Percentiles rank a stretch among this genome's conserved stretches.
These are phyloP conservation scores for Botrytis aclada DNA, from an alignment of 2,329 filamentous ascomycete species.

Conservation along the genomic window DNA sequence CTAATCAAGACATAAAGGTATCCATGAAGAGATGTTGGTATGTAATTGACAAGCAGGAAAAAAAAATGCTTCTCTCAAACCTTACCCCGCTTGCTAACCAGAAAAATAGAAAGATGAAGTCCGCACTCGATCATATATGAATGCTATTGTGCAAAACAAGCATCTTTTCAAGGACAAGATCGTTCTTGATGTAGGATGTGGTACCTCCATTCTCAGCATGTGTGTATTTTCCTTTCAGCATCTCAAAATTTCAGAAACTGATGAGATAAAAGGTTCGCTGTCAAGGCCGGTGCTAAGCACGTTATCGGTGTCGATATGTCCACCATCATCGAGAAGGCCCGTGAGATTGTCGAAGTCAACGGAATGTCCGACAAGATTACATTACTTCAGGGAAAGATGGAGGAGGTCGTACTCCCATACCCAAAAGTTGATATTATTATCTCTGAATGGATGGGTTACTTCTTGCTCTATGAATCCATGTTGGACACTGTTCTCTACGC, in stretches of 20 bases:
- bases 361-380: slow-evolving; percentile 96
- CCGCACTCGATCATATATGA: slow-evolving; percentile 92
- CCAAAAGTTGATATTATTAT: slow-evolving; percentile 99
- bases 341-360: slow-evolving; percentile 89
- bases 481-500: slow-evolving; percentile 97
- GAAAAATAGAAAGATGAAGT: slow-evolving; percentile 88
- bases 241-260: not conserved
- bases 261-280: slow-evolving; percentile 73
- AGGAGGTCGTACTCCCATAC: slow-evolving; percentile 90
- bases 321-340: slow-evolving; percentile 97
- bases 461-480: slow-evolving; percentile 98
- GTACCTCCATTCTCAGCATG: slow-evolving; percentile 98
- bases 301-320: slow-evolving; percentile 99
- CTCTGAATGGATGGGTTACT: slow-evolving; percentile 99
- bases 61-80: slow-evolving; percentile 15
- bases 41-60: slow-evolving; percentile 42
- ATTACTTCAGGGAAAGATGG: slow-evolving; percentile 98
- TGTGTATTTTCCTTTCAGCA: slow-evolving; percentile 47
- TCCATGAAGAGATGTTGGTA: slow-evolving; percentile 98
- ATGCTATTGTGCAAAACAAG: slow-evolving; percentile 94
- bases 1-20: slow-evolving; percentile 58
- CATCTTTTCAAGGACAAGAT: slow-evolving; percentile 91
- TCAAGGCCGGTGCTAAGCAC: slow-evolving; percentile 93
- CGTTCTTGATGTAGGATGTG: slow-evolving; percentile 95
- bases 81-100: slow-evolving; percentile 22